Evolutionary conservation across 768 basidiomycete species (phyloP), one percentile per base, ranked within the genome.

Genomic region (Gloeophyllum trabeum): DNA sequence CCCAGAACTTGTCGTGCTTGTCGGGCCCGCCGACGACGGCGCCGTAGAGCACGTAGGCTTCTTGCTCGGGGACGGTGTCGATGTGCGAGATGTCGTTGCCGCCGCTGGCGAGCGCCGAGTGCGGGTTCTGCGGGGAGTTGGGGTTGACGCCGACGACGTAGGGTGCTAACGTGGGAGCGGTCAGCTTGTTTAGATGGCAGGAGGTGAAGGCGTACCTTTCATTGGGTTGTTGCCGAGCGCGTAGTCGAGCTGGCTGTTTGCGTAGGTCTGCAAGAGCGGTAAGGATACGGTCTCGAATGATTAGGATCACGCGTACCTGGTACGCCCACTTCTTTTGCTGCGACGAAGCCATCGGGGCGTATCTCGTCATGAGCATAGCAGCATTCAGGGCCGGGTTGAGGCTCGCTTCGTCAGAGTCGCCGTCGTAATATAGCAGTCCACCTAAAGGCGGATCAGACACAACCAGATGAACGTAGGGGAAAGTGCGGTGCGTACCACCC

Each of bases 81-180:
- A 93, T 81, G 23, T 73, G 58, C 28, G 53, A 61, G 48, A 85
- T 73, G 51, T 89, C 73, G 43, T 71, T 68, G 1, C 88, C 90
- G 23, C 92, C 92, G 44, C 82, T 83, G 2, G 93, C 85, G 63
- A 85, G 71, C 2, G 90, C 92, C 4, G 85, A 88, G 55, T 94
- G 91, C 1, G 92, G 92, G 57, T 94, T 96, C 37, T 70, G 61
- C 0, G 91, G 91, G 10, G 93, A 84, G 56, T 94, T 93, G 1
- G 91, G 88, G 60, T 94, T 89, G 38, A 70, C 65, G 28, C 93
- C 92, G 19, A 96, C 90, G 39, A 96, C 61, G 57, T 96, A 97
- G 1, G 85, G 81, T 6, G 75, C 83, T 79, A 21, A 7, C 10
- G 48, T 14, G 6, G 52, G 51, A 20, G 34, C 48, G 50, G 13